Evolutionary conservation across 2,329 filamentous ascomycete species (phyloP), one percentile per base, ranked within the genome.

Genomic region (Moelleriella libera): DNA sequence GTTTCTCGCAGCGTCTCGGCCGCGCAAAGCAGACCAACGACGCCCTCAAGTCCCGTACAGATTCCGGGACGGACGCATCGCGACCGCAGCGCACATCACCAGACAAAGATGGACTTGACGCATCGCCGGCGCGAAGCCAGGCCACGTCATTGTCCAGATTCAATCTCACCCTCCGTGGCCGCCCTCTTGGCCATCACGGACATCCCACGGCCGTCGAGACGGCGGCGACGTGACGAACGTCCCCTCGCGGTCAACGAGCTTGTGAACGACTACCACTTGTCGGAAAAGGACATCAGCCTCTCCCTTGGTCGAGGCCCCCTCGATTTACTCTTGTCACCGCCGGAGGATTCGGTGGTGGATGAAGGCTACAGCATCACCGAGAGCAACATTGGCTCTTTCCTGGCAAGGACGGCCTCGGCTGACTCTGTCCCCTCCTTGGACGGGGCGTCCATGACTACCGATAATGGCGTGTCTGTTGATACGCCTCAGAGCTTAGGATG

Each of bases 391-490:
- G 71, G 71, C 29, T 78, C 73, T 7, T 61, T 68, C 14, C 58
- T 76, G 44, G 73, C 68, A 1, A 70, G 75, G 46, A 76, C 76
- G 2, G 66, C 72, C 6, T 82, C 78, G 9, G 66, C 74, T 46
- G 78, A 81, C 50, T 82, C 78, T 2, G 69, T 81, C 50, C 77
- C 78, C 2, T 82, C 78, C 1, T 61, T 82, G 6, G 68, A 69
- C 42, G 69, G 70, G 43, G 72, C 73, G 43, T 81, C 77, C 0
- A 68, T 73, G 45, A 67, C 66, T 6, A 75, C 72, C 6, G 72
- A 74, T 45, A 58, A 64, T 1, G 53, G 71, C 4, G 71, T 71
- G 1, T 76, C 74, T 5, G 51, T 72, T 31, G 72, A 70, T 42
- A 69, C 70, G n/a, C 71, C 74, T 3, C 57, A 61, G 44, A 71